A percentile compares a stretch with the other conserved stretches of the same genome.
These are phyloP conservation scores for Xylaria scruposa DNA, from an alignment of 495 filamentous ascomycete species.

Conservation along the genomic window DNA sequence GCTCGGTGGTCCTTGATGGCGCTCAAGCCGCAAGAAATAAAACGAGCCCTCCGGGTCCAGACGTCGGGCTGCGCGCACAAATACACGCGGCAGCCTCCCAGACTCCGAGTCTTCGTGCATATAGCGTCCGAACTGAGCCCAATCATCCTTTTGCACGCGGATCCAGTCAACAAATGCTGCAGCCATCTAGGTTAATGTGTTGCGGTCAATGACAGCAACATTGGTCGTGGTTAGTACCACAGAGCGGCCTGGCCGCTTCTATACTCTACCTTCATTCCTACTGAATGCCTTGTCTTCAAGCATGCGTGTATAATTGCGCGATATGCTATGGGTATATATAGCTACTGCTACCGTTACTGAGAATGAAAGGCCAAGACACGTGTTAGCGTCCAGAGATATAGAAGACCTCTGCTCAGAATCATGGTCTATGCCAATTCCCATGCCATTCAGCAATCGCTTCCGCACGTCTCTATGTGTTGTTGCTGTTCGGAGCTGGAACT, in stretches of 20 bases:
- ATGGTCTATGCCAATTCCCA: not conserved
- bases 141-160: constrained; percentile 26
- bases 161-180: constrained; percentile 23
- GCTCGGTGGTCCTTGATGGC: not conserved
- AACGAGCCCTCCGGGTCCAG: not conserved
- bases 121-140: not conserved
- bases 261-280: not conserved
- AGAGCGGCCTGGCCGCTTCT: constrained; percentile 1
- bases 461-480: not conserved
- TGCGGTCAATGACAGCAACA: constrained; percentile 7
- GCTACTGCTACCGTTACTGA: not conserved
- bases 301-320: not conserved
- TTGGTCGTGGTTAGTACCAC: not conserved
- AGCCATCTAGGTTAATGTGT: not conserved
- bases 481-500: not conserved
- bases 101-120: constrained; percentile 11
- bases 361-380: not conserved
- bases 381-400: not conserved
- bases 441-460: not conserved
- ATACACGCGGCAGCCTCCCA: constrained; percentile 18
- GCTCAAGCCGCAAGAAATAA: constrained; percentile 26
- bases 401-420: not conserved
- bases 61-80: constrained; percentile 19
- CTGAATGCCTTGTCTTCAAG: not conserved
- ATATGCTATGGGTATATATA: constrained; percentile 6